Base-by-base conservation (phyloP, 2,329 filamentous ascomycete genomes). In the Pseudopithomyces chartarum region DNA sequence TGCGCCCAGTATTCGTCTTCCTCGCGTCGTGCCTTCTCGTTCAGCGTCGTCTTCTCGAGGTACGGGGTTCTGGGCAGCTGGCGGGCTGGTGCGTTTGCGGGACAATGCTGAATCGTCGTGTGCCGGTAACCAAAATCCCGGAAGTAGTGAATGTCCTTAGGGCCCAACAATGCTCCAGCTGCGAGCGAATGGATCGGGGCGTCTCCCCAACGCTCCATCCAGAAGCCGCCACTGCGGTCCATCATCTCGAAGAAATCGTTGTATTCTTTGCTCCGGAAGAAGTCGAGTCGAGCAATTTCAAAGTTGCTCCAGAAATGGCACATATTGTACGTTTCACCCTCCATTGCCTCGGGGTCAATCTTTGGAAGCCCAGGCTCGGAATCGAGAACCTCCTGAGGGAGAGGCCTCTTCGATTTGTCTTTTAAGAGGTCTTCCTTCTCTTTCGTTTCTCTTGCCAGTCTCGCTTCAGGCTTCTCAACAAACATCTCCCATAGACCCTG, bases 241-340 rank as follows among this genome's bases (percentile, higher is more conserved):
- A 99, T 97, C 90, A 96, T 96, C 70, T 97, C 84, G 77, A 99
- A 99, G 77, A 99, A 99, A 64, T 97, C 95, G 68, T 96, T 90
- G 75, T 99, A 99, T 73, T 92, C 90, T 79, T 97, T 94, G 81
- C 93, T 97, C 67, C 95, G 87, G 85, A 98, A 98, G 87, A 92
- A 99, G 79, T 91, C 90, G 59, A 99, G 85, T 57, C 88, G 87
- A 13, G 95, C 95, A 79, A 99, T 99, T 78, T 99, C 95, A 66
- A 99, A 99, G 77, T 99, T 99, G 76, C 92, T 97, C 95, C 95
- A 99, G 82, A 97, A 99, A 81, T 99, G 95, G 76, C 95, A 99
- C 95, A 99, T 99, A 80, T 99, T 99, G 83, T 99, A 99, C 68
- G 88, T 91, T 76, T 99, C 95, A 61, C 92, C 92, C 74, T 98